Conservation (phyloP, 495 filamentous ascomycete genomes). For the Penicillium herquei region DNA sequence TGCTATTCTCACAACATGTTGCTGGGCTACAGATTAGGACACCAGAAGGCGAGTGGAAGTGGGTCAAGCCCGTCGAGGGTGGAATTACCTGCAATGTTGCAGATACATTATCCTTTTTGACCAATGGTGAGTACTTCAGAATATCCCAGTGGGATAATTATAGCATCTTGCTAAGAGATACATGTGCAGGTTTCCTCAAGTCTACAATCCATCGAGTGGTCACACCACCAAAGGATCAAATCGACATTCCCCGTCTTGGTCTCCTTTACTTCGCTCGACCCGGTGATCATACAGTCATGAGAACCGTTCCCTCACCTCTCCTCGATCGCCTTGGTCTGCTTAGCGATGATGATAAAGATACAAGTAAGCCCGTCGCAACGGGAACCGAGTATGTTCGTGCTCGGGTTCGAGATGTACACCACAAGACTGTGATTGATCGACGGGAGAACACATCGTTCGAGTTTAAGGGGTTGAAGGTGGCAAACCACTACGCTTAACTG, state of each 20-base stretch:
- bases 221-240: constrained; percentile 44
- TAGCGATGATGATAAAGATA: constrained; percentile 28
- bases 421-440: constrained; percentile 34
- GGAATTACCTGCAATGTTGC: constrained; percentile 49
- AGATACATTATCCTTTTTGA: constrained; percentile 45
- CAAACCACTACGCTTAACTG: constrained; percentile 33
- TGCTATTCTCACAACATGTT: constrained; percentile 55
- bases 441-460: constrained; percentile 40
- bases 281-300: constrained; percentile 40
- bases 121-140: constrained; percentile 20
- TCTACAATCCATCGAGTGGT: constrained; percentile 50
- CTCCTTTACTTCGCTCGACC: constrained; percentile 46
- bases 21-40: constrained; percentile 52
- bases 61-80: constrained; percentile 43
- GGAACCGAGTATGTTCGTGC: constrained; percentile 49
- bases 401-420: constrained; percentile 44
- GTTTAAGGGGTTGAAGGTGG: constrained; percentile 42
- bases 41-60: constrained; percentile 46
- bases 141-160: neutral
- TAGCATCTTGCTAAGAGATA: neutral
- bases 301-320: constrained; percentile 43
- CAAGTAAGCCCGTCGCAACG: constrained; percentile 24
- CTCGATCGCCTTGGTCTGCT: constrained; percentile 47
- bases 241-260: constrained; percentile 43
- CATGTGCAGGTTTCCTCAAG: constrained; percentile 37